phyloP scores from a whole-genome alignment of 2,329 filamentous ascomycete genomes.

The Penicillium sp. region DNA sequence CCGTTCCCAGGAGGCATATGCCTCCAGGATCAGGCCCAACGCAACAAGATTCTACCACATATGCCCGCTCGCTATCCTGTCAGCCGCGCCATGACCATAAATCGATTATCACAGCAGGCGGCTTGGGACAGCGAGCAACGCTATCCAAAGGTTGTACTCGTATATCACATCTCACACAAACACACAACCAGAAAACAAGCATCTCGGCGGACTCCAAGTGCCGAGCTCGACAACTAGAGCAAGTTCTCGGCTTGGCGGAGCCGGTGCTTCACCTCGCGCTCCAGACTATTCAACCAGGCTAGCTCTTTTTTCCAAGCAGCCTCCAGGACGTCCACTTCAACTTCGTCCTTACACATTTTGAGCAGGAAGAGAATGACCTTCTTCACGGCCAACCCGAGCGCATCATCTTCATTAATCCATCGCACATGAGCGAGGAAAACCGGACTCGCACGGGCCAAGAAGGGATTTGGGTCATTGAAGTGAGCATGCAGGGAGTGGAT shows the following conservation, averaged over 20 bases:
- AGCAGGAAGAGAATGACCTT: slow-evolving; percentile 39
- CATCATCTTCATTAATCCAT: slow-evolving; percentile 16
- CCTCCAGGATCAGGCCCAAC: not conserved
- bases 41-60: not conserved
- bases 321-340: slow-evolving; percentile 14
- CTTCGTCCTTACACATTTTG: slow-evolving; percentile 38
- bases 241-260: not conserved
- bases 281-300: not conserved
- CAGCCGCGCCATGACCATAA: not conserved
- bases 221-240: not conserved
- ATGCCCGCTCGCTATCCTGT: not conserved
- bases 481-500: slow-evolving; percentile 7
- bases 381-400: slow-evolving; percentile 31
- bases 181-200: not conserved
- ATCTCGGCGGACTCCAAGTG: not conserved
- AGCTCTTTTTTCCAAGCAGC: slow-evolving; percentile 11
- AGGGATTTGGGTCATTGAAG: slow-evolving; percentile 17
- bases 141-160: not conserved
- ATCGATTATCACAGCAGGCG: not conserved
- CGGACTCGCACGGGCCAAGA: slow-evolving; percentile 34
- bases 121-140: not conserved
- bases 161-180: not conserved
- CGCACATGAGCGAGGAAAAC: slow-evolving; percentile 29
- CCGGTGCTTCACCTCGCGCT: not conserved
- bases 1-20: not conserved